Evolutionary conservation across 169 alveolate species (phyloP).

Genomic region (Cryptosporidium tyzzeri): DNA sequence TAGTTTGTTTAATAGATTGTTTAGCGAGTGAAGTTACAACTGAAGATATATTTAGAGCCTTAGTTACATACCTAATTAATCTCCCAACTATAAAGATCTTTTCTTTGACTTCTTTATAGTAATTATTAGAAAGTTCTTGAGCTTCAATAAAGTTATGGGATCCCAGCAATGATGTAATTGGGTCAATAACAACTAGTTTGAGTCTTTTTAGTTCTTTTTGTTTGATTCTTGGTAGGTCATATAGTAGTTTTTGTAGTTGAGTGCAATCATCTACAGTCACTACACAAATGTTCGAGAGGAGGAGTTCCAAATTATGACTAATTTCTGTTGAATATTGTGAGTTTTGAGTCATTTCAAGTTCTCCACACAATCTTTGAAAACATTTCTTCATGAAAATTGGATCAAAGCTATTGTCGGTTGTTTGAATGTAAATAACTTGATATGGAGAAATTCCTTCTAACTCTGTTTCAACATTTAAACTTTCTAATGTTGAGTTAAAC

Average conservation of each 20-base stretch:
- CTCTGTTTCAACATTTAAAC: neutral
- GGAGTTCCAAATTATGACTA: slow-evolving; percentile 15
- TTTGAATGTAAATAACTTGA: slow-evolving; percentile 47
- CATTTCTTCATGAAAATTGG: slow-evolving; percentile 63
- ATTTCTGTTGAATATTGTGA: slow-evolving; percentile 40
- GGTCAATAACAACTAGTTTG: slow-evolving; percentile 48
- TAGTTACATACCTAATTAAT: slow-evolving; percentile 22
- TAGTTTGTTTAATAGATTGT: slow-evolving; percentile 15
- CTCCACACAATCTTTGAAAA: slow-evolving; percentile 59
- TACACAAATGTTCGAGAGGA: slow-evolving; percentile 43
- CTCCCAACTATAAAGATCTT: slow-evolving; percentile 26
- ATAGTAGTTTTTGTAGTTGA: slow-evolving; percentile 29
- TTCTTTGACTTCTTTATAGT: slow-evolving; percentile 14
- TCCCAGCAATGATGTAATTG: slow-evolving; percentile 51
- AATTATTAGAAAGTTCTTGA: neutral
- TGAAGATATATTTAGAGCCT: slow-evolving; percentile 23
- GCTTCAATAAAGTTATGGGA: slow-evolving; percentile 18
- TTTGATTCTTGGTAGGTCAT: slow-evolving; percentile 19
- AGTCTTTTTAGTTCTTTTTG: neutral
- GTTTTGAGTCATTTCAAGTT: slow-evolving; percentile 13
- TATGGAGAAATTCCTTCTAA: neutral
- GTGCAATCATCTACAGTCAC: slow-evolving; percentile 19
- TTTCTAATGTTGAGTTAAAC: slow-evolving; percentile 15
- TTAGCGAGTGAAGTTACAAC: slow-evolving; percentile 22
- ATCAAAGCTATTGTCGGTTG: slow-evolving; percentile 61